A percentile compares a stretch with the other conserved stretches of the same genome.
These are phyloP conservation scores for Pythium coloratum DNA, from an alignment of 352 stramenopile species.

Conservation along the genomic window DNA sequence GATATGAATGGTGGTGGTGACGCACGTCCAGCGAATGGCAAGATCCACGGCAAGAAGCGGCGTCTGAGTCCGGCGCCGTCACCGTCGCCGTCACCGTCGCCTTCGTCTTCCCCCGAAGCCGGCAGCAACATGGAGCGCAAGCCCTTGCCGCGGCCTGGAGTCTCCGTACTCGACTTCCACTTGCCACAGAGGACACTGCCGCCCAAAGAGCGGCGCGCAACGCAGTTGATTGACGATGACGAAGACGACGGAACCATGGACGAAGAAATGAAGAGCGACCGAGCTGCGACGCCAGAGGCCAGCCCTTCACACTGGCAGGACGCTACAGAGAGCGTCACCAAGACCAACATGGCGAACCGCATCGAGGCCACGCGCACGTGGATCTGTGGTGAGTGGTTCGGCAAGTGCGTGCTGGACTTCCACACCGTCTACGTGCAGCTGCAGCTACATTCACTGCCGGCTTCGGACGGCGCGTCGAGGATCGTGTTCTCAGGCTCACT, in stretches of 20 bases:
- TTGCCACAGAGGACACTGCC: neutral
- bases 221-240: conserved; percentile 17
- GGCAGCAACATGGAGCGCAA: conserved; percentile 4
- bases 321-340: neutral
- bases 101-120: neutral
- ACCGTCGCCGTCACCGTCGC: conserved; percentile 1
- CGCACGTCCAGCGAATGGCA: neutral
- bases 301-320: neutral
- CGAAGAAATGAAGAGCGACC: conserved; percentile 18
- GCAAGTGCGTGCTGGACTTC: conserved; percentile 23
- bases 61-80: conserved; percentile 19
- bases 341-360: conserved; percentile 9
- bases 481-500: conserved; percentile 21
- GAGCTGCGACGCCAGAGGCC: neutral
- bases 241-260: conserved; percentile 21
- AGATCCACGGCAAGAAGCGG: conserved; percentile 24
- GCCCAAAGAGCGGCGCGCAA: neutral
- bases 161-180: conserved; percentile 20
- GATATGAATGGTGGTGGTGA: neutral
- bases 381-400: conserved; percentile 29
- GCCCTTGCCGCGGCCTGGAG: neutral
- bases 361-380: conserved; percentile 20
- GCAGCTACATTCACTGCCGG: conserved; percentile 11
- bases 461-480: neutral
- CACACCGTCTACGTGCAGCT: conserved; percentile 24